Evolutionary conservation across 371 early-diverging fungal genomes (phyloP), one percentile per base, ranked within the genome.

Genomic region (Conidiobolus incongruus): DNA sequence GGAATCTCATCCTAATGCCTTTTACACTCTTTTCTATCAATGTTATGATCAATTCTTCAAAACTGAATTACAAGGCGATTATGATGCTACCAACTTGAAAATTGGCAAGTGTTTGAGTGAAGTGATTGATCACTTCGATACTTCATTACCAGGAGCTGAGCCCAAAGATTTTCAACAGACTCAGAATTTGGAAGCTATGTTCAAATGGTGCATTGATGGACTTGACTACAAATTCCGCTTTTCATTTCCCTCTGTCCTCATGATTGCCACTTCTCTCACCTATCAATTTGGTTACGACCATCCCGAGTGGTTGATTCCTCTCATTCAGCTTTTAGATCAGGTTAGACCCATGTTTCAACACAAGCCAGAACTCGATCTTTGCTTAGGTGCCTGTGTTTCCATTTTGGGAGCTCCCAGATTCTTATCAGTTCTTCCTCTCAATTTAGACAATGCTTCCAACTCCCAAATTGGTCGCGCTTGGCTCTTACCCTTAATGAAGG

Each of bases 261-360:
- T 6, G 8, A 15, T 16, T 20, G 6, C 11, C 35, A 0, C 35
- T 16, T 16, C 8, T 37, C 8, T 21, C 7, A 10, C 7, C 7
- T 20, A 37, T 16, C 66, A 77, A 8, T 58, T 90, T 7, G 81
- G 80, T 40, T 60, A 59, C 23, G 51, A 53, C 23, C 63, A 75
- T 13, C 70, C 78, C 19, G 71, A 68, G 3, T 44, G 74, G 30
- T 62, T 87, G 60, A 67, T 72, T 33, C 61, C 53, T 2, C 56
- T 75, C 44, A 53, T 88, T 12, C 55, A 61, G 8, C 54, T 72
- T 16, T 55, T 91, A n/a, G 72, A 81, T 37, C 71, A 70, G 26
- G 66, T 90, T 49, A 75, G 92, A 35, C 74, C 83, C 53, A 72
- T 69, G 26, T 86, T 86, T 59, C 66, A 81, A 26, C 77, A 72